These are phyloP conservation scores for Talaromyces liani DNA, from an alignment of 495 filamentous ascomycete genomes.

Conservation along the genomic window DNA sequence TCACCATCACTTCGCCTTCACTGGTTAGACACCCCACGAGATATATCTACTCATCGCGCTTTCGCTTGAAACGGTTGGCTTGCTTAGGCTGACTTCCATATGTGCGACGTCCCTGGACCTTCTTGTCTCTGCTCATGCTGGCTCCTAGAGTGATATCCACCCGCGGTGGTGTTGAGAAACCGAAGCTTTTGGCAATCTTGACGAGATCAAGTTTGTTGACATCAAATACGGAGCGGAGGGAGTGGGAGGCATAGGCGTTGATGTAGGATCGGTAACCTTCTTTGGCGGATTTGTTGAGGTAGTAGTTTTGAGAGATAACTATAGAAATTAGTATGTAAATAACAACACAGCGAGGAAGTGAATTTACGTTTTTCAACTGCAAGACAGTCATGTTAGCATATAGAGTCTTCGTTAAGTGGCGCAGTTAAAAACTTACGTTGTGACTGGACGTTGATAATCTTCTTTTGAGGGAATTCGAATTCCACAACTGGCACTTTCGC, in stretches of 20 bases:
- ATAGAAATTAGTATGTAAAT: not conserved
- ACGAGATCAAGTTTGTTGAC: constrained; percentile 86
- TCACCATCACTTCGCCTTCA: not conserved
- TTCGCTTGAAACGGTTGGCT: constrained; percentile 42
- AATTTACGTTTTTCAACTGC: constrained; percentile 9
- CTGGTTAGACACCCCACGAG: not conserved
- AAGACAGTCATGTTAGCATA: not conserved
- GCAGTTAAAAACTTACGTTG: constrained; percentile 63
- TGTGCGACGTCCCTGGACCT: constrained; percentile 60
- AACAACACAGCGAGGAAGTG: not conserved
- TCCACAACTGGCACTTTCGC: constrained; percentile 90
- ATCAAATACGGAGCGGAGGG: constrained; percentile 83
- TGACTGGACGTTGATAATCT: constrained; percentile 89
- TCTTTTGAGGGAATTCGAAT: constrained; percentile 87
- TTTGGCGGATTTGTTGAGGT: constrained; percentile 47
- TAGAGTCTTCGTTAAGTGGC: no score
- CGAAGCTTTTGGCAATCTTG: constrained; percentile 92
- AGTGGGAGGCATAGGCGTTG: constrained; percentile 89
- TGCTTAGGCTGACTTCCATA: constrained; percentile 68
- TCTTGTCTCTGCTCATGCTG: constrained; percentile 85
- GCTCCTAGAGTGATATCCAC: constrained; percentile 85
- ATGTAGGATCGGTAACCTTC: constrained; percentile 78
- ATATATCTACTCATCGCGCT: constrained; percentile 17
- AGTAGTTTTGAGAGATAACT: constrained; percentile 12
- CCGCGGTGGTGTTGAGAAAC: constrained; percentile 79